Percentiles rank a stretch among this genome's conserved stretches.
These are phyloP conservation scores for Zalaria obscura DNA, from an alignment of 2,329 filamentous ascomycete genomes.

Conservation along the genomic window DNA sequence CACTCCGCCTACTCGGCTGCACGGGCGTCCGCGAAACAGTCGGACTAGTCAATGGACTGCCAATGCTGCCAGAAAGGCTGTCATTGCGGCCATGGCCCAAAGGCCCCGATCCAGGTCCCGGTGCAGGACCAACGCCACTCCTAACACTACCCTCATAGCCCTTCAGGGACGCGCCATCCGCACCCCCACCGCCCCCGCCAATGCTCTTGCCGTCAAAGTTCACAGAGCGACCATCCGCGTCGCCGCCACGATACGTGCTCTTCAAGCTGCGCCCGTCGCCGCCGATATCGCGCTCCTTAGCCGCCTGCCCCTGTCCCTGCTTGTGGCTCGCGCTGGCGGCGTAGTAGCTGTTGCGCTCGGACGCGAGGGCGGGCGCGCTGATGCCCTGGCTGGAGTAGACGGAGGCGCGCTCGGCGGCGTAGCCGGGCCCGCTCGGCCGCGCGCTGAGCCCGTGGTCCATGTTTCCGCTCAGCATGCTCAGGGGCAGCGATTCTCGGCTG, in stretches of 20 bases:
- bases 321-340: slow-evolving; percentile 34
- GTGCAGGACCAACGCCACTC: slow-evolving; percentile 42
- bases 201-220: slow-evolving; percentile 12
- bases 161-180: slow-evolving; percentile 60
- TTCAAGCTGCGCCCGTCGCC: neutral
- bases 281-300: slow-evolving; percentile 1
- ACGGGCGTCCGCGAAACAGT: slow-evolving; percentile 18
- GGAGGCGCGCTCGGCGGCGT: slow-evolving; percentile 53
- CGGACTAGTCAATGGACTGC: slow-evolving; percentile 48
- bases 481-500: slow-evolving; percentile 63
- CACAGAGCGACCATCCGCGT: slow-evolving; percentile 5
- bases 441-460: slow-evolving; percentile 33
- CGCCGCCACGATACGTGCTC: neutral
- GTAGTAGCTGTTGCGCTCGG: slow-evolving; percentile 73
- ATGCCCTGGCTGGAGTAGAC: slow-evolving; percentile 44
- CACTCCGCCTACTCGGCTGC: slow-evolving; percentile 3
- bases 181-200: slow-evolving; percentile 9
- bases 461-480: slow-evolving; percentile 64
- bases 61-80: slow-evolving; percentile 66
- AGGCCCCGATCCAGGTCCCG: no score
- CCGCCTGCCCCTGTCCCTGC: slow-evolving; percentile 8
- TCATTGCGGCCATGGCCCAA: slow-evolving; percentile 68
- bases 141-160: slow-evolving; percentile 72
- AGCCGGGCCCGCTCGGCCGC: slow-evolving; percentile 25
- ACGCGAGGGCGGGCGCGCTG: slow-evolving; percentile 45